phyloP scores from a whole-genome alignment of 2,329 filamentous ascomycete genomes.

The Beauveria varroae region DNA sequence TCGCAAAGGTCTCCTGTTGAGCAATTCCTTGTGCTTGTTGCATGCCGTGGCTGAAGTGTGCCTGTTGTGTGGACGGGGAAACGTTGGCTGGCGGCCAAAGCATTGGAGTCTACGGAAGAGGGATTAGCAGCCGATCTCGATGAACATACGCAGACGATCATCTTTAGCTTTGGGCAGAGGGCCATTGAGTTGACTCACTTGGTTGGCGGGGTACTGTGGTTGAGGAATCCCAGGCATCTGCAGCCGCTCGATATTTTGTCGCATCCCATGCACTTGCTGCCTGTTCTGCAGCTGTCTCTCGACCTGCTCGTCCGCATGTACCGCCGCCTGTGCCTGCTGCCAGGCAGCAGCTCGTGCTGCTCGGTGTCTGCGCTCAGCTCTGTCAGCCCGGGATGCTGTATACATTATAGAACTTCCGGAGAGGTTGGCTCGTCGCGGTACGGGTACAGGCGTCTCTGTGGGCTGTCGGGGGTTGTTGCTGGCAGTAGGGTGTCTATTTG shows the following conservation, averaged over 20 bases:
- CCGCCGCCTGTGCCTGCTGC: not conserved
- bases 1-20: not conserved
- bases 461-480: not conserved
- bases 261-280: not conserved
- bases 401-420: not conserved
- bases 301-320: not conserved
- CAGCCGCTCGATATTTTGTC: not conserved
- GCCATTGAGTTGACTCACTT: not conserved
- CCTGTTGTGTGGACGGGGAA: not conserved
- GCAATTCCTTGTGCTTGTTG: not conserved
- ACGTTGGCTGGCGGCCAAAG: not conserved
- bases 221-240: not conserved
- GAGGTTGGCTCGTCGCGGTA: not conserved
- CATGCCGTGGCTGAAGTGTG: not conserved
- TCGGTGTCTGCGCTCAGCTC: not conserved
- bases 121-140: not conserved
- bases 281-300: not conserved
- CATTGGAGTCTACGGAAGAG: not conserved
- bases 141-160: not conserved
- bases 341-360: not conserved
- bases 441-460: not conserved
- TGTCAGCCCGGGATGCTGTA: not conserved
- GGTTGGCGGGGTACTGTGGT: not conserved
- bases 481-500: no score
- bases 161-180: not conserved